These are phyloP conservation scores for Salvia miltiorrhiza DNA, from an alignment of 257 asterid genomes.

Conservation along the genomic window DNA sequence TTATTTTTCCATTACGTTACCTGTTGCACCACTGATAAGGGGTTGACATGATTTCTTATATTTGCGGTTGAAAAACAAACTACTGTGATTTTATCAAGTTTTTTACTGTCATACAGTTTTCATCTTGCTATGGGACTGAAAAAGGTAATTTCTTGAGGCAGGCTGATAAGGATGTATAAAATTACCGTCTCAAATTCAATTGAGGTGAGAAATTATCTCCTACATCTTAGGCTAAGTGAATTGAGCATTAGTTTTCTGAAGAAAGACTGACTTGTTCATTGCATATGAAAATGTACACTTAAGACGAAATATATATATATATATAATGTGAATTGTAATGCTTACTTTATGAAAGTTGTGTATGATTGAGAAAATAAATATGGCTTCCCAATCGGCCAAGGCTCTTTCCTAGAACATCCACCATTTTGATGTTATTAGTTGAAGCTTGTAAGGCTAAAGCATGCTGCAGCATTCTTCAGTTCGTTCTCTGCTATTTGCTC, in stretches of 20 bases:
- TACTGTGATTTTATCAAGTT: not conserved
- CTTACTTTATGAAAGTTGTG: constrained; percentile 21
- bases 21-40: not conserved
- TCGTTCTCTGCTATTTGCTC: constrained; percentile 77
- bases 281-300: constrained; percentile 6
- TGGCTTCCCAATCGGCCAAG: constrained; percentile 23
- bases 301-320: constrained; percentile 2
- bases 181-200: not conserved
- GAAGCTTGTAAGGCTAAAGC: constrained; percentile 79
- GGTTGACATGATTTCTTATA: not conserved
- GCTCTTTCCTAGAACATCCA: constrained; percentile 21
- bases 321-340: not conserved
- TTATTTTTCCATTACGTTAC: not conserved
- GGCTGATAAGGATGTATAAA: not conserved
- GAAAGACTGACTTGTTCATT: not conserved
- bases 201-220: not conserved
- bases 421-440: constrained; percentile 29
- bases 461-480: constrained; percentile 75
- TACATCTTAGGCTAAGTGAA: not conserved
- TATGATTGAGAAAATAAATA: not conserved
- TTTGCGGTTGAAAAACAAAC: not conserved
- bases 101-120: not conserved
- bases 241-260: not conserved
- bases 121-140: not conserved
- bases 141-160: not conserved